phyloP scores from a whole-genome alignment of 129 eudicot genomes.

The Mikania micrantha region DNA sequence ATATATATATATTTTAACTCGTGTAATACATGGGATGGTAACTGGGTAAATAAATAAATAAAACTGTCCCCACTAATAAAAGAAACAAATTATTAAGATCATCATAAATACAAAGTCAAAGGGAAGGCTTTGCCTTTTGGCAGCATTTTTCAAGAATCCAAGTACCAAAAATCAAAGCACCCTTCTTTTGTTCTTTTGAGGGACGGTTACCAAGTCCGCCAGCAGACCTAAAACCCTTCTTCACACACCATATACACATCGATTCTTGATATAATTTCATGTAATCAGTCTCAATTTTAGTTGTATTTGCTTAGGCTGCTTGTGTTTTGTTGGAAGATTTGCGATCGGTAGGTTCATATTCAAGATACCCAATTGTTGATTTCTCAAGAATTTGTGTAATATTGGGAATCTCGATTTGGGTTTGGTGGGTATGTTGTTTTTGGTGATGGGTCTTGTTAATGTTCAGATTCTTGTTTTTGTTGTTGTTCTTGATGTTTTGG shows the following conservation, averaged over 20 bases:
- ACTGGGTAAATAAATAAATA: too few species aligned
- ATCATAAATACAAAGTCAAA: constrained; percentile 43
- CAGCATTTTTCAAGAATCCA: constrained; percentile 39
- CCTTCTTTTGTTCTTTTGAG: constrained; percentile 5
- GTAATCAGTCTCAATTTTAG: constrained; percentile 11
- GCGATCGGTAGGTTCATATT: constrained; percentile 47
- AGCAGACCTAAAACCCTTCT: constrained; percentile 30
- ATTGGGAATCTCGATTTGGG: constrained; percentile 14
- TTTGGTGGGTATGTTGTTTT: neutral
- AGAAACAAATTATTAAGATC: constrained; percentile 26
- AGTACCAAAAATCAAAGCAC: constrained; percentile 3
- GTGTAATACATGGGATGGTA: too few species aligned
- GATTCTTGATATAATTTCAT: neutral
- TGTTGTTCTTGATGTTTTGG: constrained; percentile 21
- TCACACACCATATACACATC: constrained; percentile 7
- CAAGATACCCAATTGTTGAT: constrained; percentile 20
- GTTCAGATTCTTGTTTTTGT: constrained; percentile 11
- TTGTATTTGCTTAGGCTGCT: neutral
- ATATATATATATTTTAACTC: too few species aligned
- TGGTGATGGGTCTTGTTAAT: constrained; percentile 15
- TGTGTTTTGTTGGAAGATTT: constrained; percentile 16
- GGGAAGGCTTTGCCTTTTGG: constrained; percentile 35
- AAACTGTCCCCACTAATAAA: neutral
- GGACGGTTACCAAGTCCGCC: constrained; percentile 26
- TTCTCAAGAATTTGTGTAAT: constrained; percentile 3